Evolutionary conservation across 106 monocot genomes (phyloP), one percentile per base, ranked within the genome.

Genomic region (Allium fistulosum): DNA sequence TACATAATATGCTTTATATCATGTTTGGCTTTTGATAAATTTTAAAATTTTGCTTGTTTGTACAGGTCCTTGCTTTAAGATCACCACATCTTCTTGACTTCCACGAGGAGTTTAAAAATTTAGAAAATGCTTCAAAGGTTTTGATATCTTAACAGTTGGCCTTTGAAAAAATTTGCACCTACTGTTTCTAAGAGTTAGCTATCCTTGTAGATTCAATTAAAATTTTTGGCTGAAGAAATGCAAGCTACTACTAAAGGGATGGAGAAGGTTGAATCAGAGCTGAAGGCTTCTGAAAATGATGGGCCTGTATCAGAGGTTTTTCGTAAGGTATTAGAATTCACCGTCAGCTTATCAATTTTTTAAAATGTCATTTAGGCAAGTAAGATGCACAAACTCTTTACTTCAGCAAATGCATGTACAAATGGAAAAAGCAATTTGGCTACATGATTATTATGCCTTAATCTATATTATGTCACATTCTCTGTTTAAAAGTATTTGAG

Each of bases 221-320:
- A 99, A 63, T 76, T 80, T 8, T 76, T 99, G 63, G 97, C 97
- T 28, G 97, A 99, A 79, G 97, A 99, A 90, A 99, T 92, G 92
- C 92, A 99, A 85, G 92, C 97, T 13, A 80, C 90, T 76, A 80
- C 83, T 46, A 99, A 92, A 81, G 92, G 97, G 0, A 63, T 99
- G 59, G 92, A 99, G 65, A 99, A 90, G 63, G 90, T 99, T 58
- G 80, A 90, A 66, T 26, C 75, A 17, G 92, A 99, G 79, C 72
- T 87, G 28, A 70, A 72, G 53, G 80, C 92, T 78, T 92, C 97
- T 37, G 86, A 89, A 83, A 92, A 87, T 75, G 97, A 99, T 84
- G 97, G 97, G 26, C 92, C 89, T 14, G 97, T 99, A 13, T 92
- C 97, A 61, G 81, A 92, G 71, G 62, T 85, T 72, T 99, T 99